A percentile compares a stretch with the other conserved stretches of the same genome.
Evolutionary conservation across 495 filamentous ascomycete species (phyloP).

Genomic region (Daldinia vernicosa): DNA sequence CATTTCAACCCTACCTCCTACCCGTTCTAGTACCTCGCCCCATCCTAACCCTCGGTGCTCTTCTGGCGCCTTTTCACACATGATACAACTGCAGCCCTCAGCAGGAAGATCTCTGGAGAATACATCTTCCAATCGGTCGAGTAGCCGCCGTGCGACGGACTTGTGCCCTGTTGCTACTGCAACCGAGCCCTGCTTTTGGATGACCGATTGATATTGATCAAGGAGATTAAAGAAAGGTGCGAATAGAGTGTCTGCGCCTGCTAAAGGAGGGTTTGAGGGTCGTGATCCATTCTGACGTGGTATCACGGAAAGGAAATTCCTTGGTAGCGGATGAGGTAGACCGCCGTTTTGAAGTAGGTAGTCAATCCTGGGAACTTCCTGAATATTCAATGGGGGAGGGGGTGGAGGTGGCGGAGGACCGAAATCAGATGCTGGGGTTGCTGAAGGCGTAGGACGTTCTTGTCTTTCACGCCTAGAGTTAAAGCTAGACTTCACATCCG

Average conservation of each 20-base stretch:
- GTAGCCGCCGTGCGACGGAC: slow-evolving; percentile 87
- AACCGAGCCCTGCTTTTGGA: slow-evolving; percentile 83
- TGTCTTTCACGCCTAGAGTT: slow-evolving; percentile 40
- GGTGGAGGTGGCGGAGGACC: slow-evolving; percentile 73
- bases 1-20: slow-evolving; percentile 84
- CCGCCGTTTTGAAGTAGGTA: slow-evolving; percentile 91
- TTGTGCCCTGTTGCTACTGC: slow-evolving; percentile 96
- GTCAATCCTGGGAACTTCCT: slow-evolving; percentile 76
- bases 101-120: slow-evolving; percentile 90
- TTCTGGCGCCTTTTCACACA: slow-evolving; percentile 72
- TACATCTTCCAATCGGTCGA: slow-evolving; percentile 93
- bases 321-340: slow-evolving; percentile 70
- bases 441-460: slow-evolving; percentile 47
- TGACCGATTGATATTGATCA: slow-evolving; percentile 84
- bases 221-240: slow-evolving; percentile 80
- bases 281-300: slow-evolving; percentile 58
- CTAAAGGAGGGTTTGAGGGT: slow-evolving; percentile 61
- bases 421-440: slow-evolving; percentile 54
- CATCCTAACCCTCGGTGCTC: slow-evolving; percentile 81
- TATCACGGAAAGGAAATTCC: slow-evolving; percentile 67
- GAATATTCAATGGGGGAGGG: slow-evolving; percentile 73
- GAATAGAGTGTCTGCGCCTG: slow-evolving; percentile 73
- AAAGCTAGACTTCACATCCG: slow-evolving; percentile 46
- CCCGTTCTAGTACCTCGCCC: slow-evolving; percentile 94
- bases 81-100: slow-evolving; percentile 78